A percentile compares a stretch with the other conserved stretches of the same genome.
These are phyloP conservation scores for Pestalotiopsis sp. DNA, from an alignment of 2,329 filamentous ascomycete species.

Conservation along the genomic window DNA sequence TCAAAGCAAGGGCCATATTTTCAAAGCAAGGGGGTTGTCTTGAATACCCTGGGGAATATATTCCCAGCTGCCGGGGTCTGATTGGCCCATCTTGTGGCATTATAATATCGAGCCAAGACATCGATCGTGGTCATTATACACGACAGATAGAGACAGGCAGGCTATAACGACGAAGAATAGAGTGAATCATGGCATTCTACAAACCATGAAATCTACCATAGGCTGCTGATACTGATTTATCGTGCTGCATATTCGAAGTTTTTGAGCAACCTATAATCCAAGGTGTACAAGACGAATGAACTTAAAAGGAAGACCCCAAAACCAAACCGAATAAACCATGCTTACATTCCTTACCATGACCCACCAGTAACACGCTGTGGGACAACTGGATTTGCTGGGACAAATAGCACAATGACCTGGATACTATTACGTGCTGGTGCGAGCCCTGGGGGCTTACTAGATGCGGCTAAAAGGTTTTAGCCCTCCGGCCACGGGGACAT, in stretches of 20 bases:
- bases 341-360: background rate
- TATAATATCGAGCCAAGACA: background rate
- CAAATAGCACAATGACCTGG: constrained; percentile 3
- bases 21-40: background rate
- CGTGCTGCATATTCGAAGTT: background rate
- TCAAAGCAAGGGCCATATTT: background rate
- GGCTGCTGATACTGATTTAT: background rate
- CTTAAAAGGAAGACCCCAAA: background rate
- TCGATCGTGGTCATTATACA: background rate
- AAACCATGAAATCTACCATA: background rate
- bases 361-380: background rate
- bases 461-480: constrained; percentile 7
- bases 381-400: background rate
- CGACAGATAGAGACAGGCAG: background rate
- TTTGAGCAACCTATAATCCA: background rate
- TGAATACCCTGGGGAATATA: background rate
- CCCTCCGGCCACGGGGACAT: background rate
- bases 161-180: background rate
- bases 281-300: background rate
- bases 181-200: background rate
- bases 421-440: background rate
- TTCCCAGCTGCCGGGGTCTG: background rate
- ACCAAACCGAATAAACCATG: background rate
- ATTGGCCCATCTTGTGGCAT: background rate
- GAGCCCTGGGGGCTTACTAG: background rate